Conservation (phyloP, 805 yeast species). For the Ogataea degrootiae region DNA sequence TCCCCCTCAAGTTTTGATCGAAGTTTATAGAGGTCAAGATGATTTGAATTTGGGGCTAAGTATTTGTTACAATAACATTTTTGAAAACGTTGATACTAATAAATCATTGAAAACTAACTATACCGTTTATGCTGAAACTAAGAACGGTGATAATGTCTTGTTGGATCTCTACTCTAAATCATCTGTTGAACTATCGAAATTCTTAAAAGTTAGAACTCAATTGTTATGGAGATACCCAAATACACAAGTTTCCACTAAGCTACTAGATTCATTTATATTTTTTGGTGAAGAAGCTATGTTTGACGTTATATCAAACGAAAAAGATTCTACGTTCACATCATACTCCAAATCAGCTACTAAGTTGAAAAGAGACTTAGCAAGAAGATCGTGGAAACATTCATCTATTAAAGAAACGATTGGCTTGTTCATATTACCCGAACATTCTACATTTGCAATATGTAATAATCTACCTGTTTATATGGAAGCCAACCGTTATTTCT, state of each 20-base stretch:
- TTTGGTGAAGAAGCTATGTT: slow-evolving; percentile 54
- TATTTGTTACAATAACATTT: slow-evolving; percentile 67
- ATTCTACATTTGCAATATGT: slow-evolving; percentile 67
- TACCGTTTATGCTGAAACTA: slow-evolving; percentile 54
- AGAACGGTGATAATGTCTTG: slow-evolving; percentile 41
- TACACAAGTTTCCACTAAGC: slow-evolving; percentile 67
- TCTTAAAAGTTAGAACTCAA: slow-evolving; percentile 74
- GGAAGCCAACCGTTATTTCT: slow-evolving; percentile 81
- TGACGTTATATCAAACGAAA: slow-evolving; percentile 39
- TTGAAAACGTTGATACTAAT: slow-evolving; percentile 70
- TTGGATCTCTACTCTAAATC: slow-evolving; percentile 70
- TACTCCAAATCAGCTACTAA: slow-evolving; percentile 52
- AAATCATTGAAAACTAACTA: slow-evolving; percentile 65
- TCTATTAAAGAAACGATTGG: slow-evolving; percentile 55
- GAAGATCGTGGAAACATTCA: slow-evolving; percentile 88
- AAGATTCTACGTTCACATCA: slow-evolving; percentile 11
- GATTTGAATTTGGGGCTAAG: slow-evolving; percentile 68
- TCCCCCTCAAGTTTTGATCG: slow-evolving; percentile 84
- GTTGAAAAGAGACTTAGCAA: slow-evolving; percentile 78
- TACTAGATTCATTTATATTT: slow-evolving; percentile 70
- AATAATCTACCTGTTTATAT: slow-evolving; percentile 76
- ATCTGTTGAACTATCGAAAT: slow-evolving; percentile 65
- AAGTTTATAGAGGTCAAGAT: slow-evolving; percentile 71
- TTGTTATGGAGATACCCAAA: slow-evolving; percentile 87
- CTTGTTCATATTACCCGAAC: slow-evolving; percentile 64